A percentile compares a stretch with the other conserved stretches of the same genome.
Conservation (phyloP, 106 monocot species). For the Amphibolis antarctica region DNA sequence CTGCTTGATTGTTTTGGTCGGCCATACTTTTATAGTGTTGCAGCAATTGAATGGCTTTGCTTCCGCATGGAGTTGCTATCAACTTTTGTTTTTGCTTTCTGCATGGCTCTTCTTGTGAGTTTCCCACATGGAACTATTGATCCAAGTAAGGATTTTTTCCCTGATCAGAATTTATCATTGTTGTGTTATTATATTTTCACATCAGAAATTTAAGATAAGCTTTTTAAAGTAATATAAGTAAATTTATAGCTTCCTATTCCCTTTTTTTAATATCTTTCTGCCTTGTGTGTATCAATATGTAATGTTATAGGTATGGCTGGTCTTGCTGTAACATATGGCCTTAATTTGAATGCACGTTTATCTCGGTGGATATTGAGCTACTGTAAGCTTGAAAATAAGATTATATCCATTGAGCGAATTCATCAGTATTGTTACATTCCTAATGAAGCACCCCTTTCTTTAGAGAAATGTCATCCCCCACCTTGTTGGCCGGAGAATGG, state of each 20-base stretch:
- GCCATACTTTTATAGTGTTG: slow-evolving; percentile 82
- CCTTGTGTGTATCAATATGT: background rate
- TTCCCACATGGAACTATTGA: slow-evolving; percentile 94
- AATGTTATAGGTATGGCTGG: slow-evolving; percentile 81
- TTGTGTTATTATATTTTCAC: background rate
- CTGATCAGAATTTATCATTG: background rate
- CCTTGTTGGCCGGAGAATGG: slow-evolving; percentile 71
- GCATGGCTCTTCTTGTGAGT: slow-evolving; percentile 90
- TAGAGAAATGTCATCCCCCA: slow-evolving; percentile 51
- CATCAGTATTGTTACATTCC: slow-evolving; percentile 84
- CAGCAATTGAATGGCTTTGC: slow-evolving; percentile 98
- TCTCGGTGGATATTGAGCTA: slow-evolving; percentile 97
- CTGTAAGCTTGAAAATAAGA: slow-evolving; percentile 96
- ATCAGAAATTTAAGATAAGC: background rate
- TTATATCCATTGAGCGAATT: slow-evolving; percentile 94
- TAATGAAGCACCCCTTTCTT: slow-evolving; percentile 64
- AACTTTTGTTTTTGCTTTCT: slow-evolving; percentile 92
- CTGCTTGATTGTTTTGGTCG: slow-evolving; percentile 91
- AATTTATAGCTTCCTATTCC: background rate
- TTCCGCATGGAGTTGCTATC: slow-evolving; percentile 96
- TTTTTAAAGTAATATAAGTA: background rate
- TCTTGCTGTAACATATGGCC: slow-evolving; percentile 95
- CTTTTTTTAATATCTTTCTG: background rate
- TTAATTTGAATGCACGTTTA: slow-evolving; percentile 86
- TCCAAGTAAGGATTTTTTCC: slow-evolving; percentile 46